Percentiles rank a stretch among this genome's conserved stretches.
These are phyloP conservation scores for Helminthosporium solani DNA, from an alignment of 2,329 filamentous ascomycete genomes.

Conservation along the genomic window DNA sequence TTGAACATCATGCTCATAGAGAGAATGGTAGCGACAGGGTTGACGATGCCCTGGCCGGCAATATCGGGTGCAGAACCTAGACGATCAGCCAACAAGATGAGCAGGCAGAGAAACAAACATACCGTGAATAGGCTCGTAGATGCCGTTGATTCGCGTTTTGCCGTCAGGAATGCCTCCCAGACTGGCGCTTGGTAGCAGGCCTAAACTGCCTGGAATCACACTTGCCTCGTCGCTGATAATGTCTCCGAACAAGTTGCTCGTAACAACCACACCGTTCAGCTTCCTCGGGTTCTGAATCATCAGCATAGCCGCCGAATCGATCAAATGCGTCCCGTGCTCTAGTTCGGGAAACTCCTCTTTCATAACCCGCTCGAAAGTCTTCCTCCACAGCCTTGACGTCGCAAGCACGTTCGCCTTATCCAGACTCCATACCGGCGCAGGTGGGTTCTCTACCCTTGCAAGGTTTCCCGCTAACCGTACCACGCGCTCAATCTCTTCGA, in stretches of 20 bases:
- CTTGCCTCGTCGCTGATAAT: constrained; percentile 95
- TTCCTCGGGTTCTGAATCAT: constrained; percentile 91
- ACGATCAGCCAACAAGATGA: constrained; percentile 15
- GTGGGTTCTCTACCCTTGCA: constrained; percentile 73
- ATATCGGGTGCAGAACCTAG: constrained; percentile 88
- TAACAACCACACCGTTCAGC: constrained; percentile 88
- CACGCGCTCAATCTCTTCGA: constrained; percentile 83
- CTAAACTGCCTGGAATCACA: constrained; percentile 88
- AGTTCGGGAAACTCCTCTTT: constrained; percentile 85
- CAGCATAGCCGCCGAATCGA: constrained; percentile 95
- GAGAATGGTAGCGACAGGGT: constrained; percentile 87
- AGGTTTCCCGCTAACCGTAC: constrained; percentile 78
- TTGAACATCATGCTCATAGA: constrained; percentile 95
- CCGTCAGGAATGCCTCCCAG: constrained; percentile 84
- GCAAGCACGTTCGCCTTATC: constrained; percentile 98
- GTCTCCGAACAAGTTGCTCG: constrained; percentile 92
- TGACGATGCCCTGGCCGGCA: constrained; percentile 85
- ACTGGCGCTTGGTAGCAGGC: constrained; percentile 83
- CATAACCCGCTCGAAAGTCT: constrained; percentile 82
- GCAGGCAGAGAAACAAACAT: constrained; percentile 28
- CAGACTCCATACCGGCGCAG: constrained; percentile 77
- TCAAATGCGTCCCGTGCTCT: constrained; percentile 82
- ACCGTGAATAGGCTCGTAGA: constrained; percentile 98
- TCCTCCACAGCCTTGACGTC: constrained; percentile 85
- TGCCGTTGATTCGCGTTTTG: constrained; percentile 82